These are phyloP conservation scores for Puccinia novopanici DNA, from an alignment of 1,284 basidiomycete species.

Conservation along the genomic window DNA sequence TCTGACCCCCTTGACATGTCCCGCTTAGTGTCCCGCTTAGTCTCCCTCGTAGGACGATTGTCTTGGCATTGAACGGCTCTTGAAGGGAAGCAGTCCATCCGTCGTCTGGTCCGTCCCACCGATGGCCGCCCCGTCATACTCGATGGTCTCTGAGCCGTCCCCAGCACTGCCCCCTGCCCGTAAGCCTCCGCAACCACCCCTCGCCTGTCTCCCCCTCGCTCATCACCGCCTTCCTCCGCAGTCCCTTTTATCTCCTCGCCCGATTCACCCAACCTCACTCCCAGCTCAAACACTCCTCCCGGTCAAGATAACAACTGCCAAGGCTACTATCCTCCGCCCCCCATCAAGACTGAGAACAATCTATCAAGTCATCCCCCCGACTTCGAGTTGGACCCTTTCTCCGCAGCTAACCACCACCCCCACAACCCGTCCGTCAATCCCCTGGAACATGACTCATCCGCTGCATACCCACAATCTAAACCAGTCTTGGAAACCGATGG, in stretches of 20 bases:
- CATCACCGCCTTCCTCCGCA: no score
- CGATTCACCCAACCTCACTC: slow-evolving; percentile 25
- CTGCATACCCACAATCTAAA: background rate
- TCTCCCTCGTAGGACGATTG: no score
- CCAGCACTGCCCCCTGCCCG: slow-evolving; percentile 37
- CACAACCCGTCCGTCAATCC: background rate
- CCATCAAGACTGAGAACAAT: background rate
- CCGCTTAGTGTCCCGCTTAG: background rate
- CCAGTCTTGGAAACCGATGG: slow-evolving; percentile 43
- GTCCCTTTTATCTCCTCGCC: slow-evolving; percentile 43
- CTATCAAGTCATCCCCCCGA: slow-evolving; percentile 9
- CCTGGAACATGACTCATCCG: slow-evolving; percentile 1
- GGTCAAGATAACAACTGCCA: background rate
- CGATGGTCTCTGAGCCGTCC: slow-evolving; percentile 39
- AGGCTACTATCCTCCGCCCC: background rate
- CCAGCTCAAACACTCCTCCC: slow-evolving; percentile 1
- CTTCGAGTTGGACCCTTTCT: slow-evolving; percentile 1
- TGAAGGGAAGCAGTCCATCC: background rate
- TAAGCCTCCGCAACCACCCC: slow-evolving; percentile 18
- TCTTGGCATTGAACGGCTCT: slow-evolving; percentile 28
- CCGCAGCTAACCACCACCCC: background rate
- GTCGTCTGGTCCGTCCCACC: background rate
- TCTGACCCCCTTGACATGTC: background rate
- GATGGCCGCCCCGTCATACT: slow-evolving; percentile 38
- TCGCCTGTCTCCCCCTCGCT: no score